Conservation (phyloP, 208 protist species). For the Giardia duodenalis region DNA sequence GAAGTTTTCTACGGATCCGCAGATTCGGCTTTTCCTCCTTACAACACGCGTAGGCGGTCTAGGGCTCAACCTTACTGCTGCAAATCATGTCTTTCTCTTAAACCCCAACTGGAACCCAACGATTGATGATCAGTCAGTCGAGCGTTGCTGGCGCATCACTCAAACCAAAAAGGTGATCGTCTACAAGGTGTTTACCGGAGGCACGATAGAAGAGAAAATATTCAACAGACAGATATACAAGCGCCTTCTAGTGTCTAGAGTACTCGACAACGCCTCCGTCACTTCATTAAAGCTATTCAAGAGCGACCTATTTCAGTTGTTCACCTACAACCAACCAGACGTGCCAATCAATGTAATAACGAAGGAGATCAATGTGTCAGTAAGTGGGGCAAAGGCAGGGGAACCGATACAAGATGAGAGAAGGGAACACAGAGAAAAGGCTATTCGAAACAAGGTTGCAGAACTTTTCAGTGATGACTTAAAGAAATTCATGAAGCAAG, state of each 20-base stretch:
- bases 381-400: too few relatives aligned
- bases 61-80: slow-evolving; percentile 8
- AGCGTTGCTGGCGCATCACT: not conserved
- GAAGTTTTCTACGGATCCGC: not conserved
- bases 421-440: too few relatives aligned
- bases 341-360: too few relatives aligned
- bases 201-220: slow-evolving; percentile 16
- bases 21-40: not conserved
- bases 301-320: too few relatives aligned
- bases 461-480: too few relatives aligned
- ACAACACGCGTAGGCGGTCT: not conserved
- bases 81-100: slow-evolving; percentile 17
- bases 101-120: slow-evolving; percentile 14
- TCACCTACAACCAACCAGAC: not conserved
- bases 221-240: not conserved
- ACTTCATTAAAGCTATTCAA: too few relatives aligned
- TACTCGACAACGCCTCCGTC: not conserved
- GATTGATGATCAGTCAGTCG: not conserved
- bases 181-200: not conserved
- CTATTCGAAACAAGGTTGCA: too few relatives aligned
- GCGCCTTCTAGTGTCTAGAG: not conserved
- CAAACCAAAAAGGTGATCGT: not conserved
- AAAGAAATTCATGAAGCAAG: too few relatives aligned
- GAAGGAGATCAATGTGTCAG: too few relatives aligned
- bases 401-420: too few relatives aligned